These are phyloP conservation scores for Cercospora sp. DNA, from an alignment of 2,329 filamentous ascomycete genomes.

Conservation along the genomic window DNA sequence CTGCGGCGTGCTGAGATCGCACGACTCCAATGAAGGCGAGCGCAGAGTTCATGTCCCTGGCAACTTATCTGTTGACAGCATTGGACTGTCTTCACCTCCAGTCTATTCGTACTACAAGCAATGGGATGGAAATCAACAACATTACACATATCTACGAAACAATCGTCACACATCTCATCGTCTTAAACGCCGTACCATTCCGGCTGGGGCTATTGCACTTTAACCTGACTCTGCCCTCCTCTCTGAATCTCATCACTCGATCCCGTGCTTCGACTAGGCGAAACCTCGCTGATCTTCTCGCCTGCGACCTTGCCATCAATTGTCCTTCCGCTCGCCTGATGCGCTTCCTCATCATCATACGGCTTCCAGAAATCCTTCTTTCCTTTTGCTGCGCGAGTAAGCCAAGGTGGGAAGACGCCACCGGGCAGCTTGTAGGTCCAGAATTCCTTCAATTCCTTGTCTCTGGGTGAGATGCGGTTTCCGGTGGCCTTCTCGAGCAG, in stretches of 20 bases:
- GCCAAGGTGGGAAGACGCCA: conserved; percentile 73
- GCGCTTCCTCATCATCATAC: conserved; percentile 26
- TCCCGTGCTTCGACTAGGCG: neutral
- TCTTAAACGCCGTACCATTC: neutral
- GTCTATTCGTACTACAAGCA: neutral
- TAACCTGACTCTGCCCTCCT: neutral
- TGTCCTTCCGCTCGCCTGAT: neutral
- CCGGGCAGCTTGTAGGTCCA: conserved; percentile 79
- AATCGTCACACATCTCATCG: neutral
- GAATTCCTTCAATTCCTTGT: conserved; percentile 73
- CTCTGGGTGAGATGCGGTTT: conserved; percentile 70
- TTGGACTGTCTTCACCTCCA: neutral
- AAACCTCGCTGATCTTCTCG: conserved; percentile 1
- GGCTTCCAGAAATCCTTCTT: conserved; percentile 72
- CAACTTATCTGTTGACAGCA: neutral
- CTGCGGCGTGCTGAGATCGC: neutral
- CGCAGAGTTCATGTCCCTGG: neutral
- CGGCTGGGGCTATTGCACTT: conserved; percentile 2
- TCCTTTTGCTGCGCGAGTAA: conserved; percentile 62
- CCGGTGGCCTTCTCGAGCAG: conserved; percentile 64
- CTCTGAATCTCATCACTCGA: conserved; percentile 6
- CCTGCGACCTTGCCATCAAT: conserved; percentile 10
- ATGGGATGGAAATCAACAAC: neutral
- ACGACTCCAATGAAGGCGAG: neutral
- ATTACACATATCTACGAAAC: neutral